phyloP scores from a whole-genome alignment of 1,139 yeast species.

The Pichia sp. region DNA sequence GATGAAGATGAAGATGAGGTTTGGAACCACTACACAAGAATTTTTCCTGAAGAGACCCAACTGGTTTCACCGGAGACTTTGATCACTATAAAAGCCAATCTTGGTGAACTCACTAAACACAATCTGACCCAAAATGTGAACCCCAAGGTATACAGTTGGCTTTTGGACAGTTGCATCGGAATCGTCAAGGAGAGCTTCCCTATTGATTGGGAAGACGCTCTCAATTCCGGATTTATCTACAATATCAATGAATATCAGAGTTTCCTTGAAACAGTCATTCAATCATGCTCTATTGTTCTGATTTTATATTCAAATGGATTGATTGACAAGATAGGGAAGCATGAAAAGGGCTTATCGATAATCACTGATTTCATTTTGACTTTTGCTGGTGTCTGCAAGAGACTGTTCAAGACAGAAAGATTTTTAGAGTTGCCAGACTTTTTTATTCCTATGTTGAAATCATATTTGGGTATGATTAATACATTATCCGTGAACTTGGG shows the following conservation, averaged over 20 bases:
- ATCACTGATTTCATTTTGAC: slow-evolving; percentile 36
- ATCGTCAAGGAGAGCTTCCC: slow-evolving; percentile 22
- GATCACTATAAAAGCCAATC: slow-evolving; percentile 17
- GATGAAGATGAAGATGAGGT: slow-evolving; percentile 3
- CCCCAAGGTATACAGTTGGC: slow-evolving; percentile 20
- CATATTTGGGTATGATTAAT: slow-evolving; percentile 5
- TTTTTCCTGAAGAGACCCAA: not conserved
- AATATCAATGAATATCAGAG: slow-evolving; percentile 5
- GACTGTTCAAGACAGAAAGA: not conserved
- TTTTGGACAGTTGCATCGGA: slow-evolving; percentile 23
- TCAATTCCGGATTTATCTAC: slow-evolving; percentile 3
- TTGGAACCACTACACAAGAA: not conserved
- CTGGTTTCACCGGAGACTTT: slow-evolving; percentile 13
- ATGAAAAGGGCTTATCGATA: slow-evolving; percentile 38
- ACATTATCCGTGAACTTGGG: slow-evolving; percentile 9
- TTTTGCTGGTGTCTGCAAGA: slow-evolving; percentile 32
- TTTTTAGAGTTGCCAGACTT: slow-evolving; percentile 8
- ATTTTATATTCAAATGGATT: slow-evolving; percentile 34
- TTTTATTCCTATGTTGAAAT: slow-evolving; percentile 5
- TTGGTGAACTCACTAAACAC: not conserved
- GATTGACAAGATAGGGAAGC: slow-evolving; percentile 35
- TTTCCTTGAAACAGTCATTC: slow-evolving; percentile 27
- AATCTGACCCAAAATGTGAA: slow-evolving; percentile 11
- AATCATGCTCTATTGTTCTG: slow-evolving; percentile 36
- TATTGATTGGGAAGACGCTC: slow-evolving; percentile 18